Conservation (phyloP, 2,329 filamentous ascomycete species). For the Periglandula ipomoeae region DNA sequence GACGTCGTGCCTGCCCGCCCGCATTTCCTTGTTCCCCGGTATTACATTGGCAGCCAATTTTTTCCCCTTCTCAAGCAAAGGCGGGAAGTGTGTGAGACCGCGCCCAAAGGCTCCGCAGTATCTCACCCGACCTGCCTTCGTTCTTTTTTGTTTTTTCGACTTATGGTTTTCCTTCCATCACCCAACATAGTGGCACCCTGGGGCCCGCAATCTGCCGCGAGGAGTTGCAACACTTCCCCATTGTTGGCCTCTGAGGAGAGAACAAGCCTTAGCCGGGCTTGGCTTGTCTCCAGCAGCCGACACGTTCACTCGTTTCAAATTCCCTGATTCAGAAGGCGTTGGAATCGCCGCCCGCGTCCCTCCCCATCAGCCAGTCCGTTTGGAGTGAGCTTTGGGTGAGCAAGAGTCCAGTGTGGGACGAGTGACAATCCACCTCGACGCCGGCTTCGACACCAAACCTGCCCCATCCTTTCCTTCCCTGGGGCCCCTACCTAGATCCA, state of each 20-base stretch:
- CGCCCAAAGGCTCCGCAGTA: not conserved
- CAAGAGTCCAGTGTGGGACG: conserved; percentile 3
- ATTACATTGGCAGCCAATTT: not conserved
- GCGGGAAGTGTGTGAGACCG: not conserved
- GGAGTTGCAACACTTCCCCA: not conserved
- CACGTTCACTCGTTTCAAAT: not conserved
- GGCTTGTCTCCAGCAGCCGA: not conserved
- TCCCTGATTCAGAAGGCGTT: not conserved
- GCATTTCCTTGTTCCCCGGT: not conserved
- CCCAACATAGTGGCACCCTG: not conserved
- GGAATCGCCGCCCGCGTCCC: not conserved
- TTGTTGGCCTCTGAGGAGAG: not conserved
- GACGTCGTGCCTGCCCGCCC: not conserved
- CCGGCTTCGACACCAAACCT: conserved; percentile 1
- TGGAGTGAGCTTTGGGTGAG: not conserved
- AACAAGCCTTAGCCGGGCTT: not conserved
- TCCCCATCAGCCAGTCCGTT: not conserved
- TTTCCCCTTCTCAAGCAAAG: too few relatives aligned
- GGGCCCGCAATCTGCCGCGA: conserved; percentile 1
- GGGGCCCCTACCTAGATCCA: not conserved
- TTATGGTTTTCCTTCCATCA: not conserved
- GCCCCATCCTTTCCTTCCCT: not conserved
- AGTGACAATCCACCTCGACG: not conserved
- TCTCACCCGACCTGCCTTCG: not conserved
- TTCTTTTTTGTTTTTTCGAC: not conserved